Conservation (phyloP, 306 rosid species). For the Prunus campanulata region DNA sequence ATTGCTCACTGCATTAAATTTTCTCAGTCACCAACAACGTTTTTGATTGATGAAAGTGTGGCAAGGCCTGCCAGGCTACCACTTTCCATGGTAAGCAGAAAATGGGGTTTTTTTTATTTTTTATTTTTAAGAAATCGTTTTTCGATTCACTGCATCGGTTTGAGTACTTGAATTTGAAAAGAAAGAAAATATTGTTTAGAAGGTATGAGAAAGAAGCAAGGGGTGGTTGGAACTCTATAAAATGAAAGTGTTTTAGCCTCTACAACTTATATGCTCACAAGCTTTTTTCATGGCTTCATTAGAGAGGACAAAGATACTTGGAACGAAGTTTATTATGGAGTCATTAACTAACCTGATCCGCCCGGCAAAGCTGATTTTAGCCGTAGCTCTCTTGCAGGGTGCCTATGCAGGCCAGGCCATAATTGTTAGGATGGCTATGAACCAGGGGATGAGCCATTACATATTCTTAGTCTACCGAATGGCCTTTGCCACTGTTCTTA, state of each 20-base stretch:
- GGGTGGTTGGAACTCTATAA: not conserved
- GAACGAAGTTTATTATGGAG: not conserved
- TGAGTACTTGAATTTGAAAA: not conserved
- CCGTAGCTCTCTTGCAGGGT: conserved; percentile 26
- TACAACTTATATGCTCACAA: not conserved
- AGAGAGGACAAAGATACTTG: not conserved
- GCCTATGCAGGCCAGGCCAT: conserved; percentile 33
- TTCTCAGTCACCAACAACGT: not conserved
- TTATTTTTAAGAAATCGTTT: not conserved
- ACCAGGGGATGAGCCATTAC: conserved; percentile 39
- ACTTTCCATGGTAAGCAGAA: not conserved
- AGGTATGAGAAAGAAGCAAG: not conserved
- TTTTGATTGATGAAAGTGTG: not conserved
- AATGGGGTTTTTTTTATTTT: not conserved
- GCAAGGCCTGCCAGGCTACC: not conserved
- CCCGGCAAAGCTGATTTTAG: conserved; percentile 23
- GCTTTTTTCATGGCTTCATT: not conserved
- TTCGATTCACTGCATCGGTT: not conserved
- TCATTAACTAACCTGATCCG: not conserved
- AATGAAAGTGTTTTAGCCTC: not conserved
- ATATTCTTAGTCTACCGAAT: conserved; percentile 29
- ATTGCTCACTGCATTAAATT: not conserved
- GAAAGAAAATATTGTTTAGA: not conserved
- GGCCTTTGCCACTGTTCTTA: conserved; percentile 28
- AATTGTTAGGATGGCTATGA: conserved; percentile 29